phyloP scores from a whole-genome alignment of 176 grass and related monocot species.

The Juncus effusus region DNA sequence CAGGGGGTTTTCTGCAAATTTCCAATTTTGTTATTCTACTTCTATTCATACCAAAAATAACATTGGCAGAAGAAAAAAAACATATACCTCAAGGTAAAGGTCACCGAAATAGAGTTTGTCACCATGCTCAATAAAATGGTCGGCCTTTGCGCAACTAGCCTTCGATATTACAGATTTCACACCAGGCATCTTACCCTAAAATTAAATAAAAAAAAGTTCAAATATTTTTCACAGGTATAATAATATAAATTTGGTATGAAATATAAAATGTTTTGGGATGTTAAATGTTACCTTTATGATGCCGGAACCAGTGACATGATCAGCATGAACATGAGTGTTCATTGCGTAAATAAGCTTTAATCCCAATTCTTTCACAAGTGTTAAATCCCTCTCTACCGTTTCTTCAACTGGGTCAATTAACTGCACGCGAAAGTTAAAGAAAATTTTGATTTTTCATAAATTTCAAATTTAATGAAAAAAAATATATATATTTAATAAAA shows the following conservation, averaged over 20 bases:
- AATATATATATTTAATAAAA: too few relatives aligned
- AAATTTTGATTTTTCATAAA: too few relatives aligned
- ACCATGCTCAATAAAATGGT: slow-evolving; percentile 72
- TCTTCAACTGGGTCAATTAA: slow-evolving; percentile 78
- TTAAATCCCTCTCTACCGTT: slow-evolving; percentile 80
- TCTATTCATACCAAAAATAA: too few relatives aligned
- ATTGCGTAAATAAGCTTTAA: slow-evolving; percentile 89
- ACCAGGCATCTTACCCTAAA: slow-evolving; percentile 59
- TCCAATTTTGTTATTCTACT: too few relatives aligned
- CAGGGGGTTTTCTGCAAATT: background rate
- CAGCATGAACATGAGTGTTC: slow-evolving; percentile 98
- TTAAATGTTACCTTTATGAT: slow-evolving; percentile 60
- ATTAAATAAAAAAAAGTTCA: slow-evolving; percentile 6
- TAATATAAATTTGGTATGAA: too few relatives aligned
- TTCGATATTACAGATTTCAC: slow-evolving; percentile 80
- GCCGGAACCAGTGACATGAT: slow-evolving; percentile 88
- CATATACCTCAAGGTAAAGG: slow-evolving; percentile 78
- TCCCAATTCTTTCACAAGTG: slow-evolving; percentile 79
- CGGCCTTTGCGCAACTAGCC: slow-evolving; percentile 61
- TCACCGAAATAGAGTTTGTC: slow-evolving; percentile 81
- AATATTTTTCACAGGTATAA: too few relatives aligned
- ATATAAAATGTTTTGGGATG: too few relatives aligned
- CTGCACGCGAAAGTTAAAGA: slow-evolving; percentile 36
- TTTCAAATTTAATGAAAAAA: too few relatives aligned
- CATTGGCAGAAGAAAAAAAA: too few relatives aligned